phyloP scores from a whole-genome alignment of 192 early-diverging fungal species.

The Paraglomus brasilianum region DNA sequence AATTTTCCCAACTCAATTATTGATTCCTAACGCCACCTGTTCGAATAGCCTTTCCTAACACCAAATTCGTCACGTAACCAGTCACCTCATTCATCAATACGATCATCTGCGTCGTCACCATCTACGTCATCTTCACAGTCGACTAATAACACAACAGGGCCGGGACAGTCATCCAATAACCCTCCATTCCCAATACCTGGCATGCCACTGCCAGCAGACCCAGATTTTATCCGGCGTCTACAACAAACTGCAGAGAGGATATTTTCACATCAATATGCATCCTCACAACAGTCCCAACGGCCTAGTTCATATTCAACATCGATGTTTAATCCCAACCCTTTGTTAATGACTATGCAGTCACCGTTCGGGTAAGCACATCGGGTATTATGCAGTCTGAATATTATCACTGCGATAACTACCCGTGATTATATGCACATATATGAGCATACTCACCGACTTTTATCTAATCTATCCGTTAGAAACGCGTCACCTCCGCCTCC shows the following conservation, averaged over 20 bases:
- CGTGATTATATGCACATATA: neutral
- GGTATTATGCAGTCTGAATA: neutral
- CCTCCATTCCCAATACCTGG: neutral
- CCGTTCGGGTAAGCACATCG: neutral
- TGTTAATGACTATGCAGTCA: slow-evolving; percentile 14
- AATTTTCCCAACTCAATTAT: too few relatives aligned
- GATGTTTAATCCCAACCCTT: slow-evolving; percentile 17
- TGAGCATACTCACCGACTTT: neutral
- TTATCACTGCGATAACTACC: neutral
- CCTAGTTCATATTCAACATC: slow-evolving; percentile 20
- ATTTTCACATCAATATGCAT: slow-evolving; percentile 1
- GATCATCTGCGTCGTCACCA: neutral
- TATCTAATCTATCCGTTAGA: neutral
- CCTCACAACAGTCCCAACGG: slow-evolving; percentile 17
- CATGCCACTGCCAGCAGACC: neutral
- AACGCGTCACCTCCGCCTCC: slow-evolving; percentile 26
- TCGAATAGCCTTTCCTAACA: neutral
- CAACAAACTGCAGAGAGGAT: slow-evolving; percentile 24
- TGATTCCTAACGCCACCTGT: too few relatives aligned
- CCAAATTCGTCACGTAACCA: neutral
- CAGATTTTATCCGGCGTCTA: slow-evolving; percentile 15
- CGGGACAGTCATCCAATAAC: neutral
- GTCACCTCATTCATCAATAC: slow-evolving; percentile 5
- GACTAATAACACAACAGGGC: neutral
- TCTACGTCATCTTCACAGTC: too few relatives aligned